These are phyloP conservation scores for Simmondsia chinensis DNA, from an alignment of 148 eudicot genomes.

Conservation along the genomic window DNA sequence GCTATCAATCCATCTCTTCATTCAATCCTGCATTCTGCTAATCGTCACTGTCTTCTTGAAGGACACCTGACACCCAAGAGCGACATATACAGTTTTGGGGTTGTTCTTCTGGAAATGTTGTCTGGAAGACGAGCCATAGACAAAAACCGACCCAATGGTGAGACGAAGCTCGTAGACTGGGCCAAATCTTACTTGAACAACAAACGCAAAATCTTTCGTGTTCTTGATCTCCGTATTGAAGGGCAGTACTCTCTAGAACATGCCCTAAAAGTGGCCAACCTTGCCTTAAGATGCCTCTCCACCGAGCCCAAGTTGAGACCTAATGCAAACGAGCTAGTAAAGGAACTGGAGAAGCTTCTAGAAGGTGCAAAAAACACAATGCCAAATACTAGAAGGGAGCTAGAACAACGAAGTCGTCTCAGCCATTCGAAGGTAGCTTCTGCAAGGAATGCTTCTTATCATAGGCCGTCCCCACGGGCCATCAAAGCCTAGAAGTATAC, in stretches of 20 bases:
- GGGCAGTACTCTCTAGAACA: conserved; percentile 28
- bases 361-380: conserved; percentile 3
- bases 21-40: too few species aligned
- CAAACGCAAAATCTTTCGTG: conserved; percentile 21
- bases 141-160: conserved; percentile 21
- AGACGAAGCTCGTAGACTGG: conserved; percentile 26
- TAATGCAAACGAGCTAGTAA: conserved; percentile 21
- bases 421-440: conserved; percentile 7
- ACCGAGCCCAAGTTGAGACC: conserved; percentile 31
- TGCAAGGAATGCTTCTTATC: too few species aligned
- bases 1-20: too few species aligned
- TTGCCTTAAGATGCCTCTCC: conserved; percentile 28
- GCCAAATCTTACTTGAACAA: conserved; percentile 18
- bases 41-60: conserved; percentile 2
- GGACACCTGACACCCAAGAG: conserved; percentile 23
- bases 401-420: background rate
- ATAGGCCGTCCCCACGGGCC: too few species aligned
- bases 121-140: conserved; percentile 18
- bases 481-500: too few species aligned
- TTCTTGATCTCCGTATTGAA: conserved; percentile 26
- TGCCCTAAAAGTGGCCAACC: conserved; percentile 21
- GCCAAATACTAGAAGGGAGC: conserved; percentile 5
- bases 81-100: conserved; percentile 24
- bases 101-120: conserved; percentile 19
- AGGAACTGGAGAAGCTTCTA: conserved; percentile 30